Conservation (phyloP, 805 yeast genomes). For the Myxozyma nipponensis region DNA sequence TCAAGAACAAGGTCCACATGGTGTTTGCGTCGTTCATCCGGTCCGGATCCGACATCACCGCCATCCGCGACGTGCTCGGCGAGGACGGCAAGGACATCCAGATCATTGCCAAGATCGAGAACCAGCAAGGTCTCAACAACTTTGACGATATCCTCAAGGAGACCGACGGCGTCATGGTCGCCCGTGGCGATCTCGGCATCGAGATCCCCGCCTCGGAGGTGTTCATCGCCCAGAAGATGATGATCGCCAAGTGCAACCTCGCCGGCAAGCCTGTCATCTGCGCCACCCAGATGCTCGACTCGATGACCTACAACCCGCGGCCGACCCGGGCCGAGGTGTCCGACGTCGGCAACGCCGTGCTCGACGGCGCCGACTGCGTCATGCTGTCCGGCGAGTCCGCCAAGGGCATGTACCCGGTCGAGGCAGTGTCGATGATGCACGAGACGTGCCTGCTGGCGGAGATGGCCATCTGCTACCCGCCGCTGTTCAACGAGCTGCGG, state of each 20-base stretch:
- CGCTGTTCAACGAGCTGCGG: constrained; percentile 82
- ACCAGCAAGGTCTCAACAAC: constrained; percentile 99
- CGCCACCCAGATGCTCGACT: constrained; percentile 99
- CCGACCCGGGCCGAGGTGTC: constrained; percentile 99
- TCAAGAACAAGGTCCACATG: constrained; percentile 97
- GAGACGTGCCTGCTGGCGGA: constrained; percentile 95
- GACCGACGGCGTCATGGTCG: constrained; percentile 99
- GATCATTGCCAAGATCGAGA: constrained; percentile 96
- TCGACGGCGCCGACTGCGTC: constrained; percentile 99
- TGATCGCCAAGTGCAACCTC: constrained; percentile 97
- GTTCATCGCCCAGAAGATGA: constrained; percentile 96
- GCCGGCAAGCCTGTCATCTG: constrained; percentile 99
- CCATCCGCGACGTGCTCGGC: constrained; percentile 91
- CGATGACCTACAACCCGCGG: constrained; percentile 99
- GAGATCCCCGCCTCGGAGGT: constrained; percentile 99
- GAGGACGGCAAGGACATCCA: constrained; percentile 95
- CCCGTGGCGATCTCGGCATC: constrained; percentile 99
- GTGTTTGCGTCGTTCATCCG: constrained; percentile 97
- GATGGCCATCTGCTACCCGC: constrained; percentile 86
- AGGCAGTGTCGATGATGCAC: constrained; percentile 98
- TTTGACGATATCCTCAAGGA: constrained; percentile 90
- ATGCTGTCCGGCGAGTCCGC: constrained; percentile 99
- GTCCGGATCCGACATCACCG: constrained; percentile 81
- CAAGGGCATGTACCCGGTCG: constrained; percentile 96
- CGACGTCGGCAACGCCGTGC: constrained; percentile 97